These are phyloP conservation scores for Ustilago shanxiensis DNA, from an alignment of 1,284 basidiomycete genomes.

Conservation along the genomic window DNA sequence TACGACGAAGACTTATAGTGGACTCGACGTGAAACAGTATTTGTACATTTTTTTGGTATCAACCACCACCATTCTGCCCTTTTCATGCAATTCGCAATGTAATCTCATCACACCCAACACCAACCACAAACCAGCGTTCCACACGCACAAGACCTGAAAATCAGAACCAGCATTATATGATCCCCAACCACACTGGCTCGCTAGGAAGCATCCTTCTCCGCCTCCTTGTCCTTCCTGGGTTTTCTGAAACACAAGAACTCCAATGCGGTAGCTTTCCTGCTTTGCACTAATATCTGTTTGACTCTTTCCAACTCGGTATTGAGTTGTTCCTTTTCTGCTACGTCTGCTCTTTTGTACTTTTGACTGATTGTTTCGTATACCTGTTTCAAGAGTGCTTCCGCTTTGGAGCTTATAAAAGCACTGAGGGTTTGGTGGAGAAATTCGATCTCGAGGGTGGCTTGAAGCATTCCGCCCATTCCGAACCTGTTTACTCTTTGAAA, in stretches of 20 bases:
- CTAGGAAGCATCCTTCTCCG: background rate
- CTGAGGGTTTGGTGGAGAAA: slow-evolving; percentile 96
- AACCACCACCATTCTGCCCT: background rate
- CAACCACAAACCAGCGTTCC: too few relatives aligned
- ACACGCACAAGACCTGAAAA: too few relatives aligned
- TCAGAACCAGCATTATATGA: background rate
- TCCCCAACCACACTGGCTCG: background rate
- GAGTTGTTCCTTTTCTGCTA: slow-evolving; percentile 69
- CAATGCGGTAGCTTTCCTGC: slow-evolving; percentile 88
- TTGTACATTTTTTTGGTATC: background rate
- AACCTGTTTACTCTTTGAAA: slow-evolving; percentile 89
- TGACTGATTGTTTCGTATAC: slow-evolving; percentile 94
- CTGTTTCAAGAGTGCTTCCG: slow-evolving; percentile 85
- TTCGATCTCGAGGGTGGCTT: slow-evolving; percentile 98
- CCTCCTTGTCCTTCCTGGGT: slow-evolving; percentile 3
- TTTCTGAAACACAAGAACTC: slow-evolving; percentile 84
- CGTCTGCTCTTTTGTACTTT: slow-evolving; percentile 75
- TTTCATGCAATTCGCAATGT: slow-evolving; percentile 1
- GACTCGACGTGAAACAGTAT: too few relatives aligned
- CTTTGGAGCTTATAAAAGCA: slow-evolving; percentile 83
- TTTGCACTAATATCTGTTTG: slow-evolving; percentile 87
- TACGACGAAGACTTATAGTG: too few relatives aligned
- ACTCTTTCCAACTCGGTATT: slow-evolving; percentile 84
- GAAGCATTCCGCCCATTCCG: slow-evolving; percentile 97
- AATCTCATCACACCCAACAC: background rate